Evolutionary conservation across 192 early-diverging fungal genomes (phyloP), one percentile per base, ranked within the genome.

Genomic region (Fimicolochytrium jonesii): DNA sequence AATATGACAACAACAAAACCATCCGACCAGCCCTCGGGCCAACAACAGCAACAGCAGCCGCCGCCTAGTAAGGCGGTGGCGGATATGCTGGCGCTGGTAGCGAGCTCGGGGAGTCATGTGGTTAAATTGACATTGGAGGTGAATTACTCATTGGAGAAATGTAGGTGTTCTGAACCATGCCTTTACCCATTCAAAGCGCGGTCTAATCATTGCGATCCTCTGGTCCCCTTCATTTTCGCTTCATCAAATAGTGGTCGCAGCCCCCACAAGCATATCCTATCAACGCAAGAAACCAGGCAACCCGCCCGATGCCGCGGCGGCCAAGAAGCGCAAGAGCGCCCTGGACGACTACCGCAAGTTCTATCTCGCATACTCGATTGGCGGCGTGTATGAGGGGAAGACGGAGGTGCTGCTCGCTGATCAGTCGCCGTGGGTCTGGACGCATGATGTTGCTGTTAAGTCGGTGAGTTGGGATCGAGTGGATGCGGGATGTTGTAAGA

Each of bases 361-460:
- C 29, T 74, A 69, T 26, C 15, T 74, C 3, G 59, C 37, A 9
- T 74, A 57, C 48, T 37, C 52, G 6, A 35, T 74, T 50, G 72
- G 47, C 13, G 60, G 60, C 23, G 20, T 25, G n/a, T 36, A 50
- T 20, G 72, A 74, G 34, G 65, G 64, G 13, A 74, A 74, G 65
- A 68, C 70, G 1, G 70, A 71, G 11, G 57, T 45, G 29, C 57
- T 73, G 13, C 49, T 44, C 2, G 50, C 35, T 29, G 61, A 58
- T 22, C 26, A 52, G 15, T 42, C 53, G 18, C 45, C 44, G 6
- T 68, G 59, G 59, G 32, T 45, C 13, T 59, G 53, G 46, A 52
- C 60, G 22, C 60, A 68, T 31, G 71, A 73, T 37, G 49, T 73
- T n/a, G 10, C 50, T 26, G 66, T 73, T n/a, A 57, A 61, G 23